A percentile compares a stretch with the other conserved stretches of the same genome.
These are phyloP conservation scores for Solanum corneliomulleri DNA, from an alignment of 257 asterid genomes.

Conservation along the genomic window DNA sequence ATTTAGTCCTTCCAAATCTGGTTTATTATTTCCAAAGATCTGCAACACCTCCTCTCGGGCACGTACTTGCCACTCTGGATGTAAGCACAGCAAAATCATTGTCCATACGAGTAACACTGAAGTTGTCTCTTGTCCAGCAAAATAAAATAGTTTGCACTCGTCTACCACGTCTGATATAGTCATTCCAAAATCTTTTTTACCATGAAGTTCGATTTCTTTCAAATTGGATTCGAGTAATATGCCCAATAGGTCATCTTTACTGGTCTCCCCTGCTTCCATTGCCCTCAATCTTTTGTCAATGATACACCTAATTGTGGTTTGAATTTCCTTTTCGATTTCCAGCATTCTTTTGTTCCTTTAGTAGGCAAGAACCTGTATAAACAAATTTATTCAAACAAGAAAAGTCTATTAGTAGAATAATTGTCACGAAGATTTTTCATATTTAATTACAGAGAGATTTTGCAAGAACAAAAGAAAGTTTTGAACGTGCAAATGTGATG, in stretches of 20 bases:
- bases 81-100: slow-evolving; percentile 17
- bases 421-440: not conserved
- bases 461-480: not conserved
- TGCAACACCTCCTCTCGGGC: slow-evolving; percentile 24
- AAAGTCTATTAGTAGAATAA: not conserved
- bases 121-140: slow-evolving; percentile 49
- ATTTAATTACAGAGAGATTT: not conserved
- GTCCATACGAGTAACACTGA: slow-evolving; percentile 45
- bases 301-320: slow-evolving; percentile 5
- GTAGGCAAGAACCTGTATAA: slow-evolving; percentile 29
- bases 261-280: slow-evolving; percentile 1
- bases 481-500: not conserved
- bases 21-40: slow-evolving; percentile 16
- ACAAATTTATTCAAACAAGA: not conserved
- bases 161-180: slow-evolving; percentile 13
- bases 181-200: slow-evolving; percentile 3
- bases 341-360: slow-evolving; percentile 15
- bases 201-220: slow-evolving; percentile 2
- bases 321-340: not conserved
- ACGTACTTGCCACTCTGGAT: slow-evolving; percentile 20
- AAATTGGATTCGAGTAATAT: slow-evolving; percentile 9
- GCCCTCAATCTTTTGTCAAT: slow-evolving; percentile 21
- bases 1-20: slow-evolving; percentile 14
- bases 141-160: slow-evolving; percentile 43
- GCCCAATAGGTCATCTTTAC: slow-evolving; percentile 2